These are phyloP conservation scores for Glomus cerebriforme DNA, from an alignment of 192 early-diverging fungal species.

Conservation along the genomic window DNA sequence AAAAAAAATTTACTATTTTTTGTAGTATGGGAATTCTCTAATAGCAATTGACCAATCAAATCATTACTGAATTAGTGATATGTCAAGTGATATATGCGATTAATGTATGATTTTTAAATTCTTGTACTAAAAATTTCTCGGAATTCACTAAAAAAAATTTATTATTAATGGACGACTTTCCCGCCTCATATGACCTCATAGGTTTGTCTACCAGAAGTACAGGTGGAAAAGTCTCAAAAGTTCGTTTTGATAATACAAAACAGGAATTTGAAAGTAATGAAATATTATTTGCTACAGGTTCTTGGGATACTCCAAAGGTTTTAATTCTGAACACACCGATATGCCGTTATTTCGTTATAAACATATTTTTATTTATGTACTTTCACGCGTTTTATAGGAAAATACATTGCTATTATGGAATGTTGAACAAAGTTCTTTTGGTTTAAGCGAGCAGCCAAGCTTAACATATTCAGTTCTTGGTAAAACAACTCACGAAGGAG, in stretches of 20 bases:
- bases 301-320: constrained; percentile 34
- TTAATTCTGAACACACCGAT: not conserved
- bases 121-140: too few relatives aligned
- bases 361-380: not conserved
- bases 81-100: too few relatives aligned
- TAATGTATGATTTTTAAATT: too few relatives aligned
- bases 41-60: too few relatives aligned
- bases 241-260: constrained; percentile 18
- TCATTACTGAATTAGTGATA: too few relatives aligned
- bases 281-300: constrained; percentile 29
- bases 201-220: not conserved
- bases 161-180: not conserved
- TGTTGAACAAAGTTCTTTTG: not conserved
- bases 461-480: not conserved
- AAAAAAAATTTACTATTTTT: too few relatives aligned
- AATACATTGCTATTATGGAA: constrained; percentile 27
- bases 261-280: constrained; percentile 1
- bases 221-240: constrained; percentile 32
- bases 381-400: constrained; percentile 14
- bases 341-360: too few relatives aligned
- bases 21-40: too few relatives aligned
- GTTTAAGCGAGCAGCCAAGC: not conserved
- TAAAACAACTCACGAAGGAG: constrained; percentile 27
- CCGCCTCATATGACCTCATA: not conserved
- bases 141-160: not conserved